phyloP scores from a whole-genome alignment of 2,329 filamentous ascomycete species.

The Fusarium proliferatum region DNA sequence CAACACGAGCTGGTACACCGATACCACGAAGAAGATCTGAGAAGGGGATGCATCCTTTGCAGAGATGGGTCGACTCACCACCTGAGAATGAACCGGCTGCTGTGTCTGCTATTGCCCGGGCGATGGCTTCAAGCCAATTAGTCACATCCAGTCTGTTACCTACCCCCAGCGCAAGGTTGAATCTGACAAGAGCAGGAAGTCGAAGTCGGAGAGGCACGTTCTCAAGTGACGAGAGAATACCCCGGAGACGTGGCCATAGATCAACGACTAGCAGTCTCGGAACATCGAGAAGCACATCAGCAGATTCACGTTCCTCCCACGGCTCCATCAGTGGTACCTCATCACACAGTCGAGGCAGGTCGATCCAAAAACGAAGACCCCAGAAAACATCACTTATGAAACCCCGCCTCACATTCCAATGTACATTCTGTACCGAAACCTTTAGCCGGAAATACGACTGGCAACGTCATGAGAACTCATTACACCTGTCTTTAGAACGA shows the following conservation, averaged over 20 bases:
- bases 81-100: slow-evolving; percentile 49
- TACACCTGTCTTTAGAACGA: slow-evolving; percentile 57
- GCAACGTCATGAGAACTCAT: slow-evolving; percentile 62
- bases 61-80: slow-evolving; percentile 50
- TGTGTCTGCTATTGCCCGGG: slow-evolving; percentile 47
- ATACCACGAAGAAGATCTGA: slow-evolving; percentile 44
- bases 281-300: slow-evolving; percentile 34
- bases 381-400: slow-evolving; percentile 17
- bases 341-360: slow-evolving; percentile 10
- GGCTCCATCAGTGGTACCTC: slow-evolving; percentile 21
- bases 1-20: slow-evolving; percentile 65
- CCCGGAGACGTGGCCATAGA: slow-evolving; percentile 10
- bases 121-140: slow-evolving; percentile 37
- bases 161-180: slow-evolving; percentile 52
- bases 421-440: slow-evolving; percentile 59
- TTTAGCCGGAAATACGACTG: slow-evolving; percentile 59
- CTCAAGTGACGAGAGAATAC: slow-evolving; percentile 18
- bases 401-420: slow-evolving; percentile 48
- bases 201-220: slow-evolving; percentile 25
- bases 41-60: slow-evolving; percentile 40
- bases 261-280: slow-evolving; percentile 28
- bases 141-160: slow-evolving; percentile 4
- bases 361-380: slow-evolving; percentile 11
- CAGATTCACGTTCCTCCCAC: slow-evolving; percentile 26
- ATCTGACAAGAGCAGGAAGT: slow-evolving; percentile 47